Base-by-base conservation (phyloP, 495 filamentous ascomycete species). In the Wilcoxina mikolae region DNA sequence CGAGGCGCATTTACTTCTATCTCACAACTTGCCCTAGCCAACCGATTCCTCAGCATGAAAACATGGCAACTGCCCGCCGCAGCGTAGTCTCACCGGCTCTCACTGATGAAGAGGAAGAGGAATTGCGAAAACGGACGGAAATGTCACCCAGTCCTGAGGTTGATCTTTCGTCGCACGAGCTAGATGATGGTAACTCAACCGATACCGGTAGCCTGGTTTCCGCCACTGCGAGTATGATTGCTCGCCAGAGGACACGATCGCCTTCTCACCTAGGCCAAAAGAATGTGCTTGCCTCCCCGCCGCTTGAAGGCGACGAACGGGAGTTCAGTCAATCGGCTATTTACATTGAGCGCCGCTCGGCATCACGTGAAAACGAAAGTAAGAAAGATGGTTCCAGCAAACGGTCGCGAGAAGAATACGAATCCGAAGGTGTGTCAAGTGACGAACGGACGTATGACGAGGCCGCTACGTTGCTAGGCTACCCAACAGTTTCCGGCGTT, bases 291-390 rank as follows among this genome's bases (percentile, higher is more conserved):
- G 59, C 56, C 47, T 87, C 84, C 57, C 91, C 93, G 46, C 87
- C 86, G 22, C 76, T 96, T 26, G 91, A 98, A 71, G 84, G 85
- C 58, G 91, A 96, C 58, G 91, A 98, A 71, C 85, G 83, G 61
- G 91, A 96, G 69, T 98, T 98, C 65, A 95, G 87, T 2, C 87
- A 90, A 70, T 95, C 90, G 4, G 91, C 91, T 7, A 81, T 82
- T 62, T 82, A 80, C 41, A 77, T 95, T 68, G 86, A 87, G 60
- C 84, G 83, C 71, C 78, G 84, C 28, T 65, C 56, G 10, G 31
- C 51, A 7, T 65, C 62, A 20, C 52, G 59, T 15, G 33, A 24
- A 53, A 62, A 51, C 31, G 48, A 17, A 55, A 85, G 76, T 54
- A 71, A 76, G 55, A 76, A 68, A 59, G 73, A 71, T 41, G 75